Base-by-base conservation (phyloP, 1,139 yeast species). In the Citeromyces hawaiiensis region DNA sequence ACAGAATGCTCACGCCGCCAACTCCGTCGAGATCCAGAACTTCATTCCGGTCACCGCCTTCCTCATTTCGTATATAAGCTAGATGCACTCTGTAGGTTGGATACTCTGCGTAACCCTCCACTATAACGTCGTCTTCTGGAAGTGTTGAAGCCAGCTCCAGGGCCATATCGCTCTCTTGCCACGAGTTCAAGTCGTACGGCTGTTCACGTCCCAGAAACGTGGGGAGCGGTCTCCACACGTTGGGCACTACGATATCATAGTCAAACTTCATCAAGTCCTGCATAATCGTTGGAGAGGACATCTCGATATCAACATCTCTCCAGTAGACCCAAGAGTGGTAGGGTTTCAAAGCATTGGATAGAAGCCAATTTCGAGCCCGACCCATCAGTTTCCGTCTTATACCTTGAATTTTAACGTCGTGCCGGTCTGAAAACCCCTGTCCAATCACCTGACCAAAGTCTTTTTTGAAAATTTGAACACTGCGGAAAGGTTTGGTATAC, bases 291-390 rank as follows among this genome's bases (percentile, higher is more conserved):
- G 85, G 83, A 1, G 94, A 94, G 50, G 85, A 76, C 21, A 85
- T 71, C 51, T 83, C 94, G 41, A 86, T 79, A 55, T 86, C 96
- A 2, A 77, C 95, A 56, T 86, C 96, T 59, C 95, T 69, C 96
- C 96, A 86, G 55, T 83, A 82, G 10, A 86, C 94, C 95, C 95
- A 86, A 2, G 93, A 79, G 57, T 86, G 96, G 52, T 83, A 80
- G 1, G 94, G 87, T 51, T 77, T 72, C 45, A 86, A 62, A 1
- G 94, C 87, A 36, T 75, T 71, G 2, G 85, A 69, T 3, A 88
- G 72, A 39, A 86, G 63, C 93, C 94, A 86, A 57, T 86, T 86
- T 56, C 96, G 68, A 3, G 95, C 95, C 43, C 93, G 66, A 2
- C 94, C 95, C 95, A 86, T 83, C 45, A 83, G 61, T 54, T 83